phyloP scores from a whole-genome alignment of 257 asterid species.

The Nicotiana tomentosiformis region DNA sequence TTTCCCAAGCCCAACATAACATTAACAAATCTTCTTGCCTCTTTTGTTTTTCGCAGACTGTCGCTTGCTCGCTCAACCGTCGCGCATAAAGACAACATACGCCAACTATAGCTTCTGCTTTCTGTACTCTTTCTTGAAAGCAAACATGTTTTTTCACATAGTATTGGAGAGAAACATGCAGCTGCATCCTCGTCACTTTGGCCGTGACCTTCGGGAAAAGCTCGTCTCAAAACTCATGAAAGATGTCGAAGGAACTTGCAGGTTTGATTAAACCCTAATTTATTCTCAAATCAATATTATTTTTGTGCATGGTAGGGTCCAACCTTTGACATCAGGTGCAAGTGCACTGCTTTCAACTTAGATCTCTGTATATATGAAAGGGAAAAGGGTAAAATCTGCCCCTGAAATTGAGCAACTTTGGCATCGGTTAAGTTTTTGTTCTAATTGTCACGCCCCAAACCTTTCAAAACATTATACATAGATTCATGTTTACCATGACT shows the following conservation, averaged over 20 bases:
- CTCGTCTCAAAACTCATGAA: slow-evolving; percentile 87
- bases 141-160: slow-evolving; percentile 74
- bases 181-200: slow-evolving; percentile 93
- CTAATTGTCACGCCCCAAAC: too few relatives aligned
- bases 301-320: neutral
- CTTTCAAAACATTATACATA: too few relatives aligned
- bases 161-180: slow-evolving; percentile 90
- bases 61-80: too few relatives aligned
- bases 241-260: slow-evolving; percentile 97
- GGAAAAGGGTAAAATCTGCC: too few relatives aligned
- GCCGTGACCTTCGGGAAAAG: slow-evolving; percentile 88
- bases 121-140: neutral
- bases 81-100: neutral
- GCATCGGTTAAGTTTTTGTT: too few relatives aligned
- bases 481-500: too few relatives aligned
- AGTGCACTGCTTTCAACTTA: neutral
- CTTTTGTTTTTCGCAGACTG: neutral
- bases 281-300: neutral
- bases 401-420: too few relatives aligned
- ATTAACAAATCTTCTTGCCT: too few relatives aligned
- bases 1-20: neutral
- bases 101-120: neutral
- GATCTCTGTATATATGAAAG: neutral
- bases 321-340: neutral
- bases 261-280: slow-evolving; percentile 24